phyloP scores from a whole-genome alignment of 768 basidiomycete species.

The Trichaptum fuscoviolaceum region DNA sequence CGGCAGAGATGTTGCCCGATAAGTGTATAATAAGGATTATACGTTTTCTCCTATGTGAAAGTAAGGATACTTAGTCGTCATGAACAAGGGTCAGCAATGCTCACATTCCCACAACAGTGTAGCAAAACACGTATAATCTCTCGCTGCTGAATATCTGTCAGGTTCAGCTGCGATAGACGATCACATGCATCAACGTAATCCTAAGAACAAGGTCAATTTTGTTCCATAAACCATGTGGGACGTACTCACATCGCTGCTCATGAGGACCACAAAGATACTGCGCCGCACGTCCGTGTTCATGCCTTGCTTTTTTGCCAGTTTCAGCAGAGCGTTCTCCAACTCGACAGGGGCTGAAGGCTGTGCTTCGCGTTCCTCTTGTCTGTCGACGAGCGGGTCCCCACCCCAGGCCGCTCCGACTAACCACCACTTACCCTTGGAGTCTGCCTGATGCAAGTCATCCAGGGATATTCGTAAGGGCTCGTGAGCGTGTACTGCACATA shows the following conservation, averaged over 20 bases:
- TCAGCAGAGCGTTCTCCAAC: conserved; percentile 44
- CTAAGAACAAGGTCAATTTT: conserved; percentile 34
- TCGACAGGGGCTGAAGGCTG: conserved; percentile 26
- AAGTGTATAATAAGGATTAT: conserved; percentile 95
- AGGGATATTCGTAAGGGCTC: conserved; percentile 86
- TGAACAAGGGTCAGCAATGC: conserved; percentile 16
- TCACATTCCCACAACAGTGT: conserved; percentile 87
- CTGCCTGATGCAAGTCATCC: conserved; percentile 76
- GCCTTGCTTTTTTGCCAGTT: conserved; percentile 89
- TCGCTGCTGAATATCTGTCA: conserved; percentile 87
- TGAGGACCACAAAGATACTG: conserved; percentile 87
- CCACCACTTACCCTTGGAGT: conserved; percentile 97
- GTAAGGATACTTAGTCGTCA: conserved; percentile 1
- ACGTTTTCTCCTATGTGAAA: conserved; percentile 66
- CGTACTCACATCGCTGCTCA: conserved; percentile 84
- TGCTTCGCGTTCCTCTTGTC: conserved; percentile 35
- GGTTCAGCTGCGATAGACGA: conserved; percentile 72
- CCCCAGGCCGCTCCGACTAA: conserved; percentile 94
- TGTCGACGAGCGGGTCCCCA: conserved; percentile 85
- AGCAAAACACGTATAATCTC: conserved; percentile 91
- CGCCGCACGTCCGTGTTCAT: conserved; percentile 98
- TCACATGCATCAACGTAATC: conserved; percentile 97
- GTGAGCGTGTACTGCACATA: conserved; percentile 61
- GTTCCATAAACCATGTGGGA: neutral
- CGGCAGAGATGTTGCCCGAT: conserved; percentile 80